A percentile compares a stretch with the other conserved stretches of the same genome.
These are phyloP conservation scores for Colletotrichum paranaense DNA, from an alignment of 2,329 filamentous ascomycete genomes.

Conservation along the genomic window DNA sequence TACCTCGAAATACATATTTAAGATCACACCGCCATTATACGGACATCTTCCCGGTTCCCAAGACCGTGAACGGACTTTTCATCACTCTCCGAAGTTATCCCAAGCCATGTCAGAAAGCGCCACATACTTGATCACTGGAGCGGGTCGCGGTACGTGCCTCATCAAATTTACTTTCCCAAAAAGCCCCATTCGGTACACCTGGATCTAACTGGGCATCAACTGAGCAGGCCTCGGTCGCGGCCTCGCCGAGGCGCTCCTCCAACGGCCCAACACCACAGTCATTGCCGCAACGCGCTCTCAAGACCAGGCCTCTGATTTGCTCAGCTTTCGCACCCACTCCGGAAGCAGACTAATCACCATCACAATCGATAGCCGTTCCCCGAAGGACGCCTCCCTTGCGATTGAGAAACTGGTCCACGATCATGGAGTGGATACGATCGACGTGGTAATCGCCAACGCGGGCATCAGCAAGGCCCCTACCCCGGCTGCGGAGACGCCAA, in stretches of 20 bases:
- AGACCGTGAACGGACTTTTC: background rate
- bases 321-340: conserved; percentile 43
- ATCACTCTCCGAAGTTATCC: background rate
- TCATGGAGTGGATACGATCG: conserved; percentile 53
- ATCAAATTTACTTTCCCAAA: background rate
- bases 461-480: conserved; percentile 44
- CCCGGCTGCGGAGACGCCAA: background rate
- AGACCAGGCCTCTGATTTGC: conserved; percentile 39
- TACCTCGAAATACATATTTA: background rate
- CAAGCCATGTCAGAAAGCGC: background rate
- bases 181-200: background rate
- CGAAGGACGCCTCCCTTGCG: conserved; percentile 45
- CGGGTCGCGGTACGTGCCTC: background rate
- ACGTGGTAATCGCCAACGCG: conserved; percentile 64
- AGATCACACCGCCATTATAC: background rate
- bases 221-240: conserved; percentile 47
- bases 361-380: conserved; percentile 1
- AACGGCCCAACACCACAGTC: conserved; percentile 65
- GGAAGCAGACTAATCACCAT: background rate
- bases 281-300: conserved; percentile 52
- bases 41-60: background rate
- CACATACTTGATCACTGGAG: background rate
- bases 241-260: conserved; percentile 48
- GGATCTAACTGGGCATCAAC: background rate
- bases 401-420: conserved; percentile 42